These are phyloP conservation scores for Pseudocercospora pini-densiflorae DNA, from an alignment of 2,329 filamentous ascomycete species.

Conservation along the genomic window DNA sequence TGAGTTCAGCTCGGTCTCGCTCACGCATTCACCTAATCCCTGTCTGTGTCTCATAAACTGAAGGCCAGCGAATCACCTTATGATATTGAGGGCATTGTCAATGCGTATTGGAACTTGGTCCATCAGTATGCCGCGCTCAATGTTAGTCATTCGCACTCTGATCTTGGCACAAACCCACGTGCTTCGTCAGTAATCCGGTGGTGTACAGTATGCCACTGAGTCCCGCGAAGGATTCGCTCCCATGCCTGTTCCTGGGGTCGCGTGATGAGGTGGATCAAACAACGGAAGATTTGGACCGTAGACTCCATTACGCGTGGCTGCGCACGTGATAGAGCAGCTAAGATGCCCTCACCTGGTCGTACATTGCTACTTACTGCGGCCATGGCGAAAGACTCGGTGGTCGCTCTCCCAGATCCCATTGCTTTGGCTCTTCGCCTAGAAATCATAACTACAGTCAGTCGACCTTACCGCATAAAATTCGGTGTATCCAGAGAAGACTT, in stretches of 20 bases:
- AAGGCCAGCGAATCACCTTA: background rate
- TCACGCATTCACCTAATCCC: background rate
- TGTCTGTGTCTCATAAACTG: background rate
- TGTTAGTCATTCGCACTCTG: background rate
- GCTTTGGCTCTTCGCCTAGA: conserved; percentile 6
- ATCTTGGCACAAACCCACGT: background rate
- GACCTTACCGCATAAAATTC: background rate
- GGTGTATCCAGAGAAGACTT: background rate
- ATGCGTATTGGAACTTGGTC: background rate
- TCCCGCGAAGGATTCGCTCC: background rate
- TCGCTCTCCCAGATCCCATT: conserved; percentile 29
- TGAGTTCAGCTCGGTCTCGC: background rate
- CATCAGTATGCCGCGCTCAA: too few species aligned
- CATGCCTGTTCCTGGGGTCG: background rate
- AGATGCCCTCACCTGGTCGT: too few species aligned
- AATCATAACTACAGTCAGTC: background rate
- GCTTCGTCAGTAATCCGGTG: background rate
- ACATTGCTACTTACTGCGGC: background rate
- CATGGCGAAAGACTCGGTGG: conserved; percentile 23
- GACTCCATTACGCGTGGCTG: background rate
- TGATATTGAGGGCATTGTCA: background rate
- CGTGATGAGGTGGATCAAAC: too few species aligned
- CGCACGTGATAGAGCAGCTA: background rate
- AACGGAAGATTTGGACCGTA: background rate
- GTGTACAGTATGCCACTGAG: background rate